Evolutionary conservation across 805 yeast genomes (phyloP).

Genomic region (Huiozyma sinensis): DNA sequence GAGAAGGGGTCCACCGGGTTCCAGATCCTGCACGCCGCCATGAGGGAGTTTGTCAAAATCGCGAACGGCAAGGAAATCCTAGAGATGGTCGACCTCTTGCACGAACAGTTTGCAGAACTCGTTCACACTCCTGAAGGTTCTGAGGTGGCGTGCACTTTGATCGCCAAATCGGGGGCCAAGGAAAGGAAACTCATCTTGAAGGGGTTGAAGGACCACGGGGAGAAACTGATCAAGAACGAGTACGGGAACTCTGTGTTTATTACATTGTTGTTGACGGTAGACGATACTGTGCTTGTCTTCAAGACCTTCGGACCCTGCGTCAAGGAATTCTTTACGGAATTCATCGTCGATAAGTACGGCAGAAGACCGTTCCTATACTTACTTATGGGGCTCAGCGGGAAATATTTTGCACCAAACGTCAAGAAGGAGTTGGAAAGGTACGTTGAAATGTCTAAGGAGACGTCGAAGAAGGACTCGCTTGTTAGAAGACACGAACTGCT

Average conservation of each 20-base stretch:
- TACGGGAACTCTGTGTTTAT: conserved; percentile 75
- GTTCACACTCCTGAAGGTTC: conserved; percentile 94
- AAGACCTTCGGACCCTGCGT: conserved; percentile 48
- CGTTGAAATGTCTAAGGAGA: conserved; percentile 48
- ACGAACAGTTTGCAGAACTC: conserved; percentile 86
- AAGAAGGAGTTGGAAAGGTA: conserved; percentile 51
- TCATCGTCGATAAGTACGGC: conserved; percentile 62
- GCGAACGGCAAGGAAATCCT: conserved; percentile 56
- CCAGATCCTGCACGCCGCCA: conserved; percentile 90
- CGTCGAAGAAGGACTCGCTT: conserved; percentile 78
- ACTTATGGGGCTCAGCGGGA: conserved; percentile 66
- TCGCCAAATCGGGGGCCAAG: conserved; percentile 81
- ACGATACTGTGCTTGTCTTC: conserved; percentile 77
- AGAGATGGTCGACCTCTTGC: conserved; percentile 71
- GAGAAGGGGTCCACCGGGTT: conserved; percentile 95
- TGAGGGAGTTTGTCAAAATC: conserved; percentile 76
- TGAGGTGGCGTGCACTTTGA: conserved; percentile 73
- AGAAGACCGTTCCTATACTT: conserved; percentile 84
- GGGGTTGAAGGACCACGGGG: conserved; percentile 64
- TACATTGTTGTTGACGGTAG: conserved; percentile 74
- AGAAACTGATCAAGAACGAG: conserved; percentile 70
- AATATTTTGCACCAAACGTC: conserved; percentile 67
- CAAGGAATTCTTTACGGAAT: conserved; percentile 44
- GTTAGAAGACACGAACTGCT: conserved; percentile 65
- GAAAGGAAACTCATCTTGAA: conserved; percentile 76